These are phyloP conservation scores for Oryza officinalis DNA, from an alignment of 176 grass and related monocot genomes.

Conservation along the genomic window DNA sequence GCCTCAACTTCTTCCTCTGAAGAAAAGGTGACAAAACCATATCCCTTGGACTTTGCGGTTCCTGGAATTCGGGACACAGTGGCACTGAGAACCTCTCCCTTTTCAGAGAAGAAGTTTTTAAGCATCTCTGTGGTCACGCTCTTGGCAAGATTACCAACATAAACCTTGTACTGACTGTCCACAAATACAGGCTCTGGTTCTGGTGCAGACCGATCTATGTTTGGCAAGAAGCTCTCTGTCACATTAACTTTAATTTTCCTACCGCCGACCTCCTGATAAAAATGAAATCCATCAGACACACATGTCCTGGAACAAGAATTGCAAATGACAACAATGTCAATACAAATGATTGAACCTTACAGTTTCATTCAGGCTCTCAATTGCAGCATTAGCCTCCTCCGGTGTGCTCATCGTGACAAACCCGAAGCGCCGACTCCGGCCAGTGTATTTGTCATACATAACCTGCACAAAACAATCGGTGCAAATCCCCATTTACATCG, in stretches of 20 bases:
- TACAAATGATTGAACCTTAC: slow-evolving; percentile 44
- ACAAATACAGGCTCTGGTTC: slow-evolving; percentile 74
- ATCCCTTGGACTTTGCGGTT: slow-evolving; percentile 88
- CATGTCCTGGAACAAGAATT: neutral
- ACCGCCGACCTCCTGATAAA: slow-evolving; percentile 75
- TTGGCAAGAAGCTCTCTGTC: slow-evolving; percentile 73
- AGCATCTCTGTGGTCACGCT: slow-evolving; percentile 77
- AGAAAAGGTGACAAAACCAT: slow-evolving; percentile 85
- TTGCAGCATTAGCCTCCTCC: slow-evolving; percentile 59
- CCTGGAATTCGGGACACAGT: slow-evolving; percentile 74
- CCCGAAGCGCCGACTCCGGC: slow-evolving; percentile 80
- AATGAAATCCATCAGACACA: slow-evolving; percentile 24
- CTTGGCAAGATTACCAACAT: slow-evolving; percentile 91
- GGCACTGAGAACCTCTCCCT: slow-evolving; percentile 84
- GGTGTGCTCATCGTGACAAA: slow-evolving; percentile 87
- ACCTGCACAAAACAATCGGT: slow-evolving; percentile 52
- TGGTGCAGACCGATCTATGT: slow-evolving; percentile 55
- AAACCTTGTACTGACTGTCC: slow-evolving; percentile 94
- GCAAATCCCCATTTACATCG: neutral
- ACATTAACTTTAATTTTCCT: slow-evolving; percentile 93
- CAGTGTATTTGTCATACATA: slow-evolving; percentile 98
- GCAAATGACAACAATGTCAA: neutral
- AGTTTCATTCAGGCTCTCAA: slow-evolving; percentile 69
- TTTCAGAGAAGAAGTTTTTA: slow-evolving; percentile 86
- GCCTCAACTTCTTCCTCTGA: slow-evolving; percentile 86